Evolutionary conservation across 306 rosid genomes (phyloP).

Genomic region (Senna siamea): DNA sequence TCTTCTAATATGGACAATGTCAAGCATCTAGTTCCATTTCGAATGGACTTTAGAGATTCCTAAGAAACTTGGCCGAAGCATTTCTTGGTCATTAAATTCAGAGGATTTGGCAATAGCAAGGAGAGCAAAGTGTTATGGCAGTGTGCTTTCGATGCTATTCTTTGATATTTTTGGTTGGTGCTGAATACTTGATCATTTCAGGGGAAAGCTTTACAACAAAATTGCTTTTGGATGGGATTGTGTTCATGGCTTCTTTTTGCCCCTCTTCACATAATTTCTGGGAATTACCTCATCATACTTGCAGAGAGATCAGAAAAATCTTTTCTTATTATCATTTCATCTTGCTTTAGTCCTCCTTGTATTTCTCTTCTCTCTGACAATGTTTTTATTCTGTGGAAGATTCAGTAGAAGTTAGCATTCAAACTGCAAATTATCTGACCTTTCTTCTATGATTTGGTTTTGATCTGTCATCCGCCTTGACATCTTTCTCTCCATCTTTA

Average conservation of each 20-base stretch:
- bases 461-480: not conserved
- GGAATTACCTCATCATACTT: slow-evolving; percentile 2
- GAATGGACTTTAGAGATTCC: not conserved
- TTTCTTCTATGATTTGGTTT: not conserved
- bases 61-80: not conserved
- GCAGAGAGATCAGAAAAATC: not conserved
- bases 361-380: not conserved
- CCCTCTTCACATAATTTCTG: too few species aligned
- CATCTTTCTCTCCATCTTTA: not conserved
- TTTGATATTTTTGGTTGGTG: slow-evolving; percentile 1
- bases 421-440: not conserved
- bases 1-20: not conserved
- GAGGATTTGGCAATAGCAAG: not conserved
- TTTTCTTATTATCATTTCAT: not conserved
- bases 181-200: not conserved
- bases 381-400: not conserved
- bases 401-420: not conserved
- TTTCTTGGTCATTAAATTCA: not conserved
- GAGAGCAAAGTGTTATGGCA: not conserved
- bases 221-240: not conserved
- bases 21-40: not conserved
- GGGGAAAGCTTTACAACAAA: not conserved
- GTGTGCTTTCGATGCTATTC: not conserved
- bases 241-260: not conserved
- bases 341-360: not conserved